Percentiles rank a stretch among this genome's conserved stretches.
Evolutionary conservation across 1,284 basidiomycete species (phyloP).

Genomic region (Cryptococcus wingfieldii): DNA sequence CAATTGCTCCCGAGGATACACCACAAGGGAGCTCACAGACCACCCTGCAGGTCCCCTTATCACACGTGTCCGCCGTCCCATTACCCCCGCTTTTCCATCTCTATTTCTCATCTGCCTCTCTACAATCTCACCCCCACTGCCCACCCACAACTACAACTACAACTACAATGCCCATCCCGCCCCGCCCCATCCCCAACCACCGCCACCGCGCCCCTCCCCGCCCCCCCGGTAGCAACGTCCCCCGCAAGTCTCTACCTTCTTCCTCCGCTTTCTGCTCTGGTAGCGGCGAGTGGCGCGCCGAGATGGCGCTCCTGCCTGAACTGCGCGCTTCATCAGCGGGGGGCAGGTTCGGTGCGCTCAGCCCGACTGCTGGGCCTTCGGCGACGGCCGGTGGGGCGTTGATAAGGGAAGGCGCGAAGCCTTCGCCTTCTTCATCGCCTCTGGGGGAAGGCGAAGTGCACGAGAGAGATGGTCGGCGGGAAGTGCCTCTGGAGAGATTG

Average conservation of each 20-base stretch:
- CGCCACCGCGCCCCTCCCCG: conserved; percentile 7
- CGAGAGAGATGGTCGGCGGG: conserved; percentile 6
- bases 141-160: not conserved
- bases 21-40: not conserved
- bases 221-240: conserved; percentile 20
- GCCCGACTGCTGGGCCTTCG: conserved; percentile 1
- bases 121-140: not conserved
- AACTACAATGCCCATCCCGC: conserved; percentile 34
- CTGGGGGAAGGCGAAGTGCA: too few species aligned
- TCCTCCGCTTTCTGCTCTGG: conserved; percentile 1
- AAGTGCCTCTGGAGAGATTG: conserved; percentile 28
- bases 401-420: not conserved
- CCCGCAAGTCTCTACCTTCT: conserved; percentile 15
- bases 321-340: conserved; percentile 7
- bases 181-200: conserved; percentile 30
- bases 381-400: not conserved
- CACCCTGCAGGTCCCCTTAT: conserved; percentile 1
- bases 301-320: conserved; percentile 27
- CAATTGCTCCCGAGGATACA: too few species aligned
- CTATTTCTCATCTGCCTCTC: not conserved
- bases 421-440: too few species aligned
- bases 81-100: not conserved
- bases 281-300: conserved; percentile 30
- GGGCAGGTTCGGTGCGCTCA: conserved; percentile 1
- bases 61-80: not conserved